These are phyloP conservation scores for Recurvomyces mirabilis DNA, from an alignment of 495 filamentous ascomycete species.

Conservation along the genomic window DNA sequence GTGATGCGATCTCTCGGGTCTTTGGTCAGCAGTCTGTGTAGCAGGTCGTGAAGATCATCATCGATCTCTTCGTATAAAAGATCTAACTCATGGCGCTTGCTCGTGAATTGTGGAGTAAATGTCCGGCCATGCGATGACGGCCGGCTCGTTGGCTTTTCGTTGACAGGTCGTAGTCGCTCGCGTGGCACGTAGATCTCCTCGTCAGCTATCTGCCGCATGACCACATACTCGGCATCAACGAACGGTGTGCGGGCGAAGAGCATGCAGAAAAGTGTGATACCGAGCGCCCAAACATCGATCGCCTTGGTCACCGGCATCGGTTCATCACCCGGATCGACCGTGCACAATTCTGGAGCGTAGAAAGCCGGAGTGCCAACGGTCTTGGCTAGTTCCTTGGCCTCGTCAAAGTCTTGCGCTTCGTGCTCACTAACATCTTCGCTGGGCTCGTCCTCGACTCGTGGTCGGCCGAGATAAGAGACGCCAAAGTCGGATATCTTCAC, in stretches of 20 bases:
- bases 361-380: slow-evolving; percentile 96
- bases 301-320: slow-evolving; percentile 48
- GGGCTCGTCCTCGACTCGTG: slow-evolving; percentile 62
- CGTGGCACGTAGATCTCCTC: slow-evolving; percentile 80
- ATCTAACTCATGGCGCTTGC: slow-evolving; percentile 53
- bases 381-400: slow-evolving; percentile 89
- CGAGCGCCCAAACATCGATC: slow-evolving; percentile 96
- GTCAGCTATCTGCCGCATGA: slow-evolving; percentile 83
- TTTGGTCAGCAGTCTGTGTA: slow-evolving; percentile 74
- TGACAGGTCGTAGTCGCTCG: slow-evolving; percentile 66
- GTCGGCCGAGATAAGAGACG: slow-evolving; percentile 87
- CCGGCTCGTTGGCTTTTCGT: slow-evolving; percentile 39
- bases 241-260: slow-evolving; percentile 90
- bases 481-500: slow-evolving; percentile 99
- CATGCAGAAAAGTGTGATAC: slow-evolving; percentile 90
- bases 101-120: slow-evolving; percentile 29
- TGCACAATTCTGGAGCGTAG: slow-evolving; percentile 96
- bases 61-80: slow-evolving; percentile 79
- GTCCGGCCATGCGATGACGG: slow-evolving; percentile 26
- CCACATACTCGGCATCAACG: slow-evolving; percentile 75
- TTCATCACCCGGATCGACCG: slow-evolving; percentile 53
- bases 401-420: slow-evolving; percentile 72
- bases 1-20: slow-evolving; percentile 80
- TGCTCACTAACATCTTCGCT: slow-evolving; percentile 72
- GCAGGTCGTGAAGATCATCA: slow-evolving; percentile 66